A percentile compares a stretch with the other conserved stretches of the same genome.
Evolutionary conservation across 2,329 filamentous ascomycete genomes (phyloP).

Genomic region (Aspergillus sp.): DNA sequence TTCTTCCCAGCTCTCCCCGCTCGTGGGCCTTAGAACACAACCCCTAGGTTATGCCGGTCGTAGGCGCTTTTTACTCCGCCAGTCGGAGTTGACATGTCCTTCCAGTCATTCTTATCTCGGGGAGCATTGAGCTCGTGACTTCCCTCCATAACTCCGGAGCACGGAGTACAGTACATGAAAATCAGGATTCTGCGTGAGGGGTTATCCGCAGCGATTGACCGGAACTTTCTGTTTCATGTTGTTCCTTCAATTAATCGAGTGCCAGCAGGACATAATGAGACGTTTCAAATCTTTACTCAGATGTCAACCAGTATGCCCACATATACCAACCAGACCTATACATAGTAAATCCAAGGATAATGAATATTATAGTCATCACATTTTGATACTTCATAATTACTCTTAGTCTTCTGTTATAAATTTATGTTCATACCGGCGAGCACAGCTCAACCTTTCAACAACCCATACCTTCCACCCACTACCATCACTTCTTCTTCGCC

Average conservation of each 20-base stretch:
- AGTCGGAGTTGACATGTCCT: not conserved
- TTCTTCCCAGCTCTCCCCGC: not conserved
- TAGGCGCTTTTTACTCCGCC: not conserved
- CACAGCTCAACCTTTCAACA: conserved; percentile 24
- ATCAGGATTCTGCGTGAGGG: not conserved
- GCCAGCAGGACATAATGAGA: not conserved
- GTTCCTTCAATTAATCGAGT: not conserved
- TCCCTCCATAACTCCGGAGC: not conserved
- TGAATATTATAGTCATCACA: not conserved
- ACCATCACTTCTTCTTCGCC: conserved; percentile 50
- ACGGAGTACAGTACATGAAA: not conserved
- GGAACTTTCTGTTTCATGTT: not conserved
- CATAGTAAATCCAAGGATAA: too few species aligned
- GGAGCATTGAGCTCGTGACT: not conserved
- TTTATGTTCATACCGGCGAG: conserved; percentile 21
- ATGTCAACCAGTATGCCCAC: too few species aligned
- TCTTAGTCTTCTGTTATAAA: not conserved
- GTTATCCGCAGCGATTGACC: not conserved
- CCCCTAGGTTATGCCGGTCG: not conserved
- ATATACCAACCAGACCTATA: too few species aligned
- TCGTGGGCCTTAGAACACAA: not conserved
- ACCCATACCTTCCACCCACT: conserved; percentile 4
- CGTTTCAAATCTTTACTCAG: too few species aligned
- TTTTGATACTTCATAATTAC: not conserved
- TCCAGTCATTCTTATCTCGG: not conserved